Percentiles rank a stretch among this genome's conserved stretches.
Evolutionary conservation across 1,139 yeast genomes (phyloP).

Genomic region (Eremothecium gossypii): DNA sequence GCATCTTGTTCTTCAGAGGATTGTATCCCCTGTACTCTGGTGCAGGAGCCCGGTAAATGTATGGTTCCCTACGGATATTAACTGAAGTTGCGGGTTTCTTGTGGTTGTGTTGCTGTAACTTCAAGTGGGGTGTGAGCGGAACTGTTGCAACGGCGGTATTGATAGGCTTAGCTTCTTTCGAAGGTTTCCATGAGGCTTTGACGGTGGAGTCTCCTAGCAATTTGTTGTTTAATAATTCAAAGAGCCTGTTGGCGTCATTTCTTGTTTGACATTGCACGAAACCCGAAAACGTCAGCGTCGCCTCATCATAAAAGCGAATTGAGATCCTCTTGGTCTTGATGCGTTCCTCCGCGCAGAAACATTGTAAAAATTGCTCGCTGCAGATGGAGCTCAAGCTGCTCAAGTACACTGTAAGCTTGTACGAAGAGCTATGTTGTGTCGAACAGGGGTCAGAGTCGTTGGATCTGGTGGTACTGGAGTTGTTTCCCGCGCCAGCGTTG

Average conservation of each 20-base stretch:
- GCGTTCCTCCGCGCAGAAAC: conserved; percentile 19
- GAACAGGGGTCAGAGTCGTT: not conserved
- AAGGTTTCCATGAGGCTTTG: conserved; percentile 18
- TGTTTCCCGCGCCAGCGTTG: not conserved
- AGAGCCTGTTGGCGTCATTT: conserved; percentile 17
- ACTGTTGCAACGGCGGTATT: conserved; percentile 2
- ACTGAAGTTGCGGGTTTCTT: conserved; percentile 1
- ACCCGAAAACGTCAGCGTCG: conserved; percentile 19
- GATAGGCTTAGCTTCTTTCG: conserved; percentile 3
- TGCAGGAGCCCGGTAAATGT: conserved; percentile 9
- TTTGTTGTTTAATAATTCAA: conserved; percentile 18
- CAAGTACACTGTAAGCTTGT: conserved; percentile 15
- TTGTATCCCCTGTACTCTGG: conserved; percentile 5
- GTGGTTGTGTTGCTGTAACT: conserved; percentile 1
- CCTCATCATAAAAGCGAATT: conserved; percentile 14
- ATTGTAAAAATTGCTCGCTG: conserved; percentile 19
- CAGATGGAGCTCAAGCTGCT: conserved; percentile 25
- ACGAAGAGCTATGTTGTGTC: conserved; percentile 3
- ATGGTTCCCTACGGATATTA: conserved; percentile 6
- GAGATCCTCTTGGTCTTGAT: conserved; percentile 14
- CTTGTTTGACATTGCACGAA: conserved; percentile 19
- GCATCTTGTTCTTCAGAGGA: conserved; percentile 3
- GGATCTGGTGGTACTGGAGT: conserved; percentile 1
- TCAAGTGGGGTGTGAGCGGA: not conserved
- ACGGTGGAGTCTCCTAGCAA: conserved; percentile 25